Conservation (phyloP, 768 basidiomycete genomes). For the Rhodotorula taiwanensis region DNA sequence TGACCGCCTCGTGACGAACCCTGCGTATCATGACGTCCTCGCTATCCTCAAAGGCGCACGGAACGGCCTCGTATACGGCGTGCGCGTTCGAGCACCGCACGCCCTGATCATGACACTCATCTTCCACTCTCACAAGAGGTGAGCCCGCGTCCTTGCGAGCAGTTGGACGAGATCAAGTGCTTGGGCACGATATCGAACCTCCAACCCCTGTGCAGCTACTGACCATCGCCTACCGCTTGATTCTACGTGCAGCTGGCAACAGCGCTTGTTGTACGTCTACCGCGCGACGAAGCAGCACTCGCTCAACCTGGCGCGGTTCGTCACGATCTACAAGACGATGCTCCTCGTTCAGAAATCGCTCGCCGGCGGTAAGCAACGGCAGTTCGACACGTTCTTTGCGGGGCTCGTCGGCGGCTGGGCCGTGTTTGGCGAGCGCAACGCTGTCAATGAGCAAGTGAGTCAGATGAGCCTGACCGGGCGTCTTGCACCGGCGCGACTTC, state of each 20-base stretch:
- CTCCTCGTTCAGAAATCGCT: constrained; percentile 66
- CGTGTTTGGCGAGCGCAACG: constrained; percentile 75
- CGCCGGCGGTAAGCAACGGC: constrained; percentile 66
- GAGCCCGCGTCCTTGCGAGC: constrained; percentile 44
- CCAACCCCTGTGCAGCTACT: neutral
- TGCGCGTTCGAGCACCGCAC: constrained; percentile 89
- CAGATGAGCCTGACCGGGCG: no score
- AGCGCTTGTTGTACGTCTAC: constrained; percentile 63
- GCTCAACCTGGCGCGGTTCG: constrained; percentile 85
- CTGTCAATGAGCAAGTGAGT: constrained; percentile 84
- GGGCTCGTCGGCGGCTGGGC: constrained; percentile 72
- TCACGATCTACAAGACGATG: constrained; percentile 81
- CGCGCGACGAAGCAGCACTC: constrained; percentile 85
- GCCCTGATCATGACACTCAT: constrained; percentile 92
- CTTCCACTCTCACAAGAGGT: constrained; percentile 80
- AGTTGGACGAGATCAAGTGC: no score
- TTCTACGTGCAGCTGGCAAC: constrained; percentile 56
- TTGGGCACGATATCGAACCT: no score
- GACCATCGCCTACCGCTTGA: no score
- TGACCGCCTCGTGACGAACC: constrained; percentile 47
- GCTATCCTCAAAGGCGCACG: constrained; percentile 82
- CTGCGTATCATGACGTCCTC: constrained; percentile 79
- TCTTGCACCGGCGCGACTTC: no score
- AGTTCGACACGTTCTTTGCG: constrained; percentile 80
- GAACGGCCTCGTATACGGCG: constrained; percentile 82